These are phyloP conservation scores for Cnidoscolus chayamansa DNA, from an alignment of 441 rosid genomes.

Conservation along the genomic window DNA sequence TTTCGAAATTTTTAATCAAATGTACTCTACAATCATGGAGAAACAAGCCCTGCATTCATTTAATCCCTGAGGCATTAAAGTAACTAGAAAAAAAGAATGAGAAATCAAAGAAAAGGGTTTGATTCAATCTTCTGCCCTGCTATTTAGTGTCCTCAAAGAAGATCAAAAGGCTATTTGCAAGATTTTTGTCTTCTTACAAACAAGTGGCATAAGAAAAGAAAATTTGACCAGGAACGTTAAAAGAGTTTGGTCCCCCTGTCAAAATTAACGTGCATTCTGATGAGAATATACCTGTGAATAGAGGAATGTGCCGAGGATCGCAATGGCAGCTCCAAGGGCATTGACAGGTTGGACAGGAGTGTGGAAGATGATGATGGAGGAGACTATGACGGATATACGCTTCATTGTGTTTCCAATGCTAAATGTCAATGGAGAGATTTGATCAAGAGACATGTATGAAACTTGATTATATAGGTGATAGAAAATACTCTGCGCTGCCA, in stretches of 20 bases:
- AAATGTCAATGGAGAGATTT: constrained; percentile 82
- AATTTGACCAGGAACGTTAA: not conserved
- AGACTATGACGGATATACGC: constrained; percentile 76
- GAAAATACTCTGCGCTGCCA: constrained; percentile 86
- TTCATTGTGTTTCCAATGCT: constrained; percentile 95
- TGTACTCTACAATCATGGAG: too few species aligned
- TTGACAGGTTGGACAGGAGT: constrained; percentile 79
- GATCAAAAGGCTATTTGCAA: constrained; percentile 21
- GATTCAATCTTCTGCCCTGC: not conserved
- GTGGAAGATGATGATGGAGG: constrained; percentile 87
- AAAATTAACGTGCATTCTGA: not conserved
- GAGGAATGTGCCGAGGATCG: constrained; percentile 83
- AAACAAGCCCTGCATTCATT: too few species aligned
- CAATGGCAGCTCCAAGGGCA: constrained; percentile 89
- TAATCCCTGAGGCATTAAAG: too few species aligned
- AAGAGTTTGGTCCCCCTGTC: constrained; percentile 23
- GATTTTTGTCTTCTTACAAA: constrained; percentile 21
- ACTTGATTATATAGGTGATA: constrained; percentile 92
- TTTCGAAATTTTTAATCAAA: not conserved
- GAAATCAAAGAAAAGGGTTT: too few species aligned
- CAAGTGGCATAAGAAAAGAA: constrained; percentile 19
- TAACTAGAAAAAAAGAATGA: too few species aligned
- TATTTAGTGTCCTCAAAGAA: constrained; percentile 12
- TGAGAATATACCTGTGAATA: constrained; percentile 70
- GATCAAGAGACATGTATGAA: constrained; percentile 93